phyloP scores from a whole-genome alignment of 2,329 filamentous ascomycete species.

The Sphaerulina musiva region DNA sequence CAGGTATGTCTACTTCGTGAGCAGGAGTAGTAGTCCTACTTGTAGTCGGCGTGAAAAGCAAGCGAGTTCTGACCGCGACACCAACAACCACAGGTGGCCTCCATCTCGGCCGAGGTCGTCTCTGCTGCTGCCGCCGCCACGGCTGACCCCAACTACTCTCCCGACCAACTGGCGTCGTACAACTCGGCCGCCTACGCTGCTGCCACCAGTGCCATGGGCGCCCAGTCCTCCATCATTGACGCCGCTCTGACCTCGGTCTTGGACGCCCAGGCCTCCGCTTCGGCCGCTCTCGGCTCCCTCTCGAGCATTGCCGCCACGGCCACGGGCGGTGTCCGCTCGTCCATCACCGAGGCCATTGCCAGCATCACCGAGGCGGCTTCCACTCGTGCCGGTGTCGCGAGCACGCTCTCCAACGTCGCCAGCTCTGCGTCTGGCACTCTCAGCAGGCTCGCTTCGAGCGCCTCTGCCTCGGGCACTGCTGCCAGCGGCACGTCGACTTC shows the following conservation, averaged over 20 bases:
- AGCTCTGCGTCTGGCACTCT: slow-evolving; percentile 1
- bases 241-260: slow-evolving; percentile 13
- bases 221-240: slow-evolving; percentile 12
- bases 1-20: neutral
- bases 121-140: slow-evolving; percentile 12
- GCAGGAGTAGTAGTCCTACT: too few relatives aligned
- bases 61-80: neutral
- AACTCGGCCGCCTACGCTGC: slow-evolving; percentile 14
- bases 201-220: slow-evolving; percentile 15
- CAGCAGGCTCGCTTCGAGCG: neutral
- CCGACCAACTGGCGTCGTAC: slow-evolving; percentile 14
- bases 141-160: slow-evolving; percentile 7
- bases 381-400: neutral
- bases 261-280: slow-evolving; percentile 11
- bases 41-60: too few relatives aligned
- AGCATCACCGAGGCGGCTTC: slow-evolving; percentile 1
- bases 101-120: slow-evolving; percentile 11
- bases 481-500: neutral
- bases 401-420: slow-evolving; percentile 2
- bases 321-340: slow-evolving; percentile 4
- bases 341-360: neutral
- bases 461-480: neutral
- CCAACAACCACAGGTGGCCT: neutral
- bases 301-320: slow-evolving; percentile 9
- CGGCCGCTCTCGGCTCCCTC: slow-evolving; percentile 7